Evolutionary conservation across 2,329 filamentous ascomycete species (phyloP), one percentile per base, ranked within the genome.

Genomic region (Monosporascus sp.): DNA sequence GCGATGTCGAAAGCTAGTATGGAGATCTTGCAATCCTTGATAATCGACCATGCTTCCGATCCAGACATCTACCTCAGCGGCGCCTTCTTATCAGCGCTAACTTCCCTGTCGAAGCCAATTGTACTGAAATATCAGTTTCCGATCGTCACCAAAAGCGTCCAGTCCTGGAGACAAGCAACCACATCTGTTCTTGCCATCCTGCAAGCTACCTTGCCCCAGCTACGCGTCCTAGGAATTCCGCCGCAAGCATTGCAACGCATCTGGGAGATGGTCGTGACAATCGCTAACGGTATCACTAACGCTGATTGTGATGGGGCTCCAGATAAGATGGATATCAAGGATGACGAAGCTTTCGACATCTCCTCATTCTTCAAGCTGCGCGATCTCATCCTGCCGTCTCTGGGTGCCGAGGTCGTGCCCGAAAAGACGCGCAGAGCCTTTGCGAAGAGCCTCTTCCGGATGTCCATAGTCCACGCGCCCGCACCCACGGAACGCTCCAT

Each of bases 1-100:
- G 93, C 94, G 37, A 82, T 97, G 65, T 91, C 92, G 1, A 96
- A 94, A 68, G 82, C 83, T 20, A 85, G 87, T 54, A 94, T 96
- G 79, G 74, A 78, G 2, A 80, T 91, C 46, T 70, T 95, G 2
- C 78, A 88, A 58, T 73, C 72, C 0, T 71, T 90, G 2, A 74
- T 87, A 3, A 70, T 83, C 4, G 71, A 75, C 17, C 84, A 89
- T 57, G 79, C 83, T 0, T 68, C 73, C 0, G 83, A 88, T 24
- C 65, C 74, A n/a, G 83, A 88, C 37, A 82, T 96, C 0, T 91
- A 92, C 63, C 74, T 73, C 1, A 85, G 84, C 45, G 84, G 84
- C 1, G 84, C 89, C 1, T 77, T 95, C 24, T 70, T 81, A 1
- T 76, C 79, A 7, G 84, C 85, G 0, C 69, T 97, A 5, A 75